phyloP scores from a whole-genome alignment of 2,329 filamentous ascomycete species.

The Furcasterigmium furcatum region DNA sequence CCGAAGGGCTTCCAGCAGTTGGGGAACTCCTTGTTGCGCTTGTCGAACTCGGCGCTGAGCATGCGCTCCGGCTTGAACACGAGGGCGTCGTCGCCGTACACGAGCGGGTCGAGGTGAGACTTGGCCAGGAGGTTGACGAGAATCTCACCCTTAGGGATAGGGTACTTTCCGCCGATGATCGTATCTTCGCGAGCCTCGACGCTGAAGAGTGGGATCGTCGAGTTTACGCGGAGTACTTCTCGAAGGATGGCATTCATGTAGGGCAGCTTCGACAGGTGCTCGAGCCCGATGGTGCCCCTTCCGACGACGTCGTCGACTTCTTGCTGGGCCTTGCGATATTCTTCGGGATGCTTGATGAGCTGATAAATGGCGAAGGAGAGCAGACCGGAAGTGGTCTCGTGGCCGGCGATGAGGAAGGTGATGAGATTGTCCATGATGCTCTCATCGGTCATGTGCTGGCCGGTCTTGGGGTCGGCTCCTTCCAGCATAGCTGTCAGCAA shows the following conservation, averaged over 20 bases:
- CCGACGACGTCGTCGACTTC: slow-evolving; percentile 68
- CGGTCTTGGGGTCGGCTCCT: slow-evolving; percentile 61
- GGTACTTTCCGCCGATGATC: slow-evolving; percentile 51
- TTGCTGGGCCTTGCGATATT: slow-evolving; percentile 57
- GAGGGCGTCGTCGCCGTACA: slow-evolving; percentile 54
- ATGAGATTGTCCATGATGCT: slow-evolving; percentile 65
- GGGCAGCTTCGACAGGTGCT: slow-evolving; percentile 58
- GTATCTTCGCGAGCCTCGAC: slow-evolving; percentile 33
- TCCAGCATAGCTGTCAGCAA: slow-evolving; percentile 65
- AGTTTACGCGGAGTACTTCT: slow-evolving; percentile 39
- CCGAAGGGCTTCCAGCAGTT: slow-evolving; percentile 51
- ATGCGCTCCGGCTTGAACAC: slow-evolving; percentile 61
- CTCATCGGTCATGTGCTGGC: slow-evolving; percentile 54
- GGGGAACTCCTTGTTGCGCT: slow-evolving; percentile 24
- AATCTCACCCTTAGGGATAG: slow-evolving; percentile 38
- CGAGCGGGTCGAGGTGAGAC: slow-evolving; percentile 50
- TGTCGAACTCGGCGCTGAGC: slow-evolving; percentile 47
- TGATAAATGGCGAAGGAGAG: slow-evolving; percentile 64
- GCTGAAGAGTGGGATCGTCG: slow-evolving; percentile 20
- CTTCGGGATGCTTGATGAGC: slow-evolving; percentile 59
- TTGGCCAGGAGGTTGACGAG: slow-evolving; percentile 42
- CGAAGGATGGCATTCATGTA: slow-evolving; percentile 62
- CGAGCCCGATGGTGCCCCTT: slow-evolving; percentile 47
- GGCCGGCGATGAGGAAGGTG: slow-evolving; percentile 66
- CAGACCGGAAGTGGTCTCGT: slow-evolving; percentile 67